Percentiles rank a stretch among this genome's conserved stretches.
Evolutionary conservation across 306 rosid genomes (phyloP).

Genomic region (Glycine latifolia): DNA sequence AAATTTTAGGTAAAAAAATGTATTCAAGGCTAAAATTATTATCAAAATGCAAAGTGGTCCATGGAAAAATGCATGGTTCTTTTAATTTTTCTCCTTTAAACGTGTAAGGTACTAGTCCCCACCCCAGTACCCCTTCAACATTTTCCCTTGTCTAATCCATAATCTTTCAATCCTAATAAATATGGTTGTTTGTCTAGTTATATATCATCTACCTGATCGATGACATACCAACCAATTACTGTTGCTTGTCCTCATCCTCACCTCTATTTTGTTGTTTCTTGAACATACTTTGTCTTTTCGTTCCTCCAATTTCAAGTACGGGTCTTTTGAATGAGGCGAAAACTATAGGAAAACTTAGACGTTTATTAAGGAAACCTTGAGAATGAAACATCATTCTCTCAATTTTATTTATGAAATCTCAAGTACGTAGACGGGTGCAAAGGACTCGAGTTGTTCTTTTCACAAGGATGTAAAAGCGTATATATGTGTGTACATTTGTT

Average conservation of each 20-base stretch:
- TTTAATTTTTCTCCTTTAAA: neutral
- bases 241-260: slow-evolving; percentile 30
- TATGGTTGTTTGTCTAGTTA: neutral
- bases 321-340: neutral
- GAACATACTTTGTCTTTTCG: neutral
- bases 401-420: slow-evolving; percentile 28
- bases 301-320: slow-evolving; percentile 13
- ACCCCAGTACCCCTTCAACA: neutral
- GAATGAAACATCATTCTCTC: slow-evolving; percentile 24
- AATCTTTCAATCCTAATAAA: neutral
- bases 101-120: neutral
- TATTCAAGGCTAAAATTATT: too few relatives aligned
- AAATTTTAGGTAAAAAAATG: too few relatives aligned
- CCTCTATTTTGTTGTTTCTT: slow-evolving; percentile 22
- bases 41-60: slow-evolving; percentile 21
- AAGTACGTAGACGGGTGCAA: neutral
- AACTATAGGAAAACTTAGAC: slow-evolving; percentile 5
- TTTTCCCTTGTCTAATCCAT: neutral
- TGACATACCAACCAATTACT: neutral
- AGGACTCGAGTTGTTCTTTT: neutral
- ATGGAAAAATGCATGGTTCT: neutral
- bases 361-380: neutral
- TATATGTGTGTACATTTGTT: neutral
- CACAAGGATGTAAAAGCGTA: neutral
- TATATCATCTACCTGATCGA: slow-evolving; percentile 4